These are phyloP conservation scores for Macroventuria anomochaeta DNA, from an alignment of 2,329 filamentous ascomycete species.

Conservation along the genomic window DNA sequence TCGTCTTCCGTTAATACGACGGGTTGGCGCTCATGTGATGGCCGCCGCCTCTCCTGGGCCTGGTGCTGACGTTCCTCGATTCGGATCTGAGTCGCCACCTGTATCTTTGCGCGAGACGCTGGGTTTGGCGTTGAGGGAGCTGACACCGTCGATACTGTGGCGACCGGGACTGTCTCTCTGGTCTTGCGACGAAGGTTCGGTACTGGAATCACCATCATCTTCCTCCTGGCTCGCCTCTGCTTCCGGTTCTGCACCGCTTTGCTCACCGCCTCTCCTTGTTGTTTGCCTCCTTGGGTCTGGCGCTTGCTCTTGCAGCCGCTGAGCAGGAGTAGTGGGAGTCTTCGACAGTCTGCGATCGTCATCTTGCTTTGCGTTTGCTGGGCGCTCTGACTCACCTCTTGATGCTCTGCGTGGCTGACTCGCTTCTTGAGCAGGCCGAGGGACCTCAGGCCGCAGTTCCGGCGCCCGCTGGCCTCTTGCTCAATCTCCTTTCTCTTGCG, in stretches of 20 bases:
- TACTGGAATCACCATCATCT: constrained; percentile 1
- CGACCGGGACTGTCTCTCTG: constrained; percentile 6
- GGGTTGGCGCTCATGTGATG: background rate
- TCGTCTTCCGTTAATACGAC: background rate
- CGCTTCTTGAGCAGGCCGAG: background rate
- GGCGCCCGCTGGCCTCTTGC: background rate
- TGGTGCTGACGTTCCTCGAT: too few relatives aligned
- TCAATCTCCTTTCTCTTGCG: background rate
- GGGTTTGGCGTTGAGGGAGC: background rate
- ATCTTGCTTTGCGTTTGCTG: background rate
- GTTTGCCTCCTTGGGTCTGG: background rate
- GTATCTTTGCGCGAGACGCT: too few relatives aligned
- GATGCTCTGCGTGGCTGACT: background rate
- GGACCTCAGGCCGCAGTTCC: background rate
- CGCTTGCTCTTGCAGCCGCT: background rate
- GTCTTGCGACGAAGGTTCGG: too few relatives aligned
- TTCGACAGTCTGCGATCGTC: background rate
- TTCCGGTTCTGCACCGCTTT: background rate
- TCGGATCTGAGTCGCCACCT: too few relatives aligned
- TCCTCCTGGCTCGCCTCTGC: background rate
- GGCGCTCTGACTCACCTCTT: background rate
- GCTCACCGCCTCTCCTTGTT: background rate
- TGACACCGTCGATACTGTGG: constrained; percentile 16
- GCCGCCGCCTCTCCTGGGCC: background rate
- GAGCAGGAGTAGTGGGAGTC: background rate